A percentile compares a stretch with the other conserved stretches of the same genome.
These are phyloP conservation scores for Volvox carteri DNA, from an alignment of 163 green algal genomes.

Conservation along the genomic window DNA sequence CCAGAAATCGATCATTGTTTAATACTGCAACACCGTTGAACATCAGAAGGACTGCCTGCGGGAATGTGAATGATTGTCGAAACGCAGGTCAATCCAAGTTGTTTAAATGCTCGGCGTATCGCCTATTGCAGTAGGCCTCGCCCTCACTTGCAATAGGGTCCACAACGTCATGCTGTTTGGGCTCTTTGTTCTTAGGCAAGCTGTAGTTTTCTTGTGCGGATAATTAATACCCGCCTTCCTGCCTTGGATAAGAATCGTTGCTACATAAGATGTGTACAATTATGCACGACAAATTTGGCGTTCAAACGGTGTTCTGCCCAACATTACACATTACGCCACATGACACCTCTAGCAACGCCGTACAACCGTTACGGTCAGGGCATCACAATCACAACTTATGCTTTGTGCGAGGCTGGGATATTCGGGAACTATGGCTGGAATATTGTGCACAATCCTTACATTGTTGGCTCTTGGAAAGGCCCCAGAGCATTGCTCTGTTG, in stretches of 20 bases:
- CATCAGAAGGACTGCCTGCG: constrained; percentile 81
- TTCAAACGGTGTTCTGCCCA: too few relatives aligned
- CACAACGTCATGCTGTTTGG: constrained; percentile 79
- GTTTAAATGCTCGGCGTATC: too few relatives aligned
- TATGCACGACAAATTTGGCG: too few relatives aligned
- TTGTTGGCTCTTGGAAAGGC: background rate
- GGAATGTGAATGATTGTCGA: too few relatives aligned
- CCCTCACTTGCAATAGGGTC: constrained; percentile 81
- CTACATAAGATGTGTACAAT: too few relatives aligned
- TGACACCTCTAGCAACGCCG: background rate
- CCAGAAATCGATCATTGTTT: constrained; percentile 91
- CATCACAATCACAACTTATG: background rate
- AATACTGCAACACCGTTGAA: constrained; percentile 84
- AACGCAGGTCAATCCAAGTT: too few relatives aligned
- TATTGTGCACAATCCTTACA: background rate
- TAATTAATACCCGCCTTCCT: too few relatives aligned
- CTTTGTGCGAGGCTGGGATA: background rate
- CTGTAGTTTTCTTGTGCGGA: too few relatives aligned
- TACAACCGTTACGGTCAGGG: background rate
- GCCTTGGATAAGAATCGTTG: too few relatives aligned
- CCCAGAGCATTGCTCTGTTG: background rate
- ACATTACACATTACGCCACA: background rate
- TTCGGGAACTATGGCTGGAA: background rate
- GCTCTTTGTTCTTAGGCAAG: background rate
- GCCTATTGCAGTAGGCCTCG: background rate